Evolutionary conservation across 2,329 filamentous ascomycete genomes (phyloP).

Genomic region (Colletotrichum cuscutae): DNA sequence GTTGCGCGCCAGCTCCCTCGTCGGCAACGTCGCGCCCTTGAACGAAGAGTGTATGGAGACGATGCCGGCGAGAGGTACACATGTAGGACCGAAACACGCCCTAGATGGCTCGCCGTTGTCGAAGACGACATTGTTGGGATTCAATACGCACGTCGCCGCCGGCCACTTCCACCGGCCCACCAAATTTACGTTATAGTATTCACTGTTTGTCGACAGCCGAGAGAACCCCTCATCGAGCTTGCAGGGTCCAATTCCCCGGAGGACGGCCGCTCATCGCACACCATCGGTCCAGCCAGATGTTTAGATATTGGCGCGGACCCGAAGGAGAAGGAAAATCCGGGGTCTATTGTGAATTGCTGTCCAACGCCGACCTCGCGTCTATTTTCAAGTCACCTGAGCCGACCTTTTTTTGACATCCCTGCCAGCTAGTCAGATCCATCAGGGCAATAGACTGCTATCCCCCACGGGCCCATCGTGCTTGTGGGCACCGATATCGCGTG

Average conservation of each 20-base stretch:
- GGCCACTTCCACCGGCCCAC: constrained; percentile 21
- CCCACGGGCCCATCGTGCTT: constrained; percentile 29
- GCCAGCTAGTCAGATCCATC: background rate
- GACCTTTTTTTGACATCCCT: constrained; percentile 24
- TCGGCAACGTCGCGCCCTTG: background rate
- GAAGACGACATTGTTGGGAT: constrained; percentile 5
- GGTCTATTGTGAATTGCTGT: constrained; percentile 20
- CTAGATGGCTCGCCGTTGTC: background rate
- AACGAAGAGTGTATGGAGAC: background rate
- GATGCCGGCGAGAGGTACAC: background rate
- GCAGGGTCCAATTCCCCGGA: constrained; percentile 12
- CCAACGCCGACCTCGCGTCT: constrained; percentile 16
- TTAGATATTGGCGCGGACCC: background rate
- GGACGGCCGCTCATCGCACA: constrained; percentile 23
- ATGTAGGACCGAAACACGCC: background rate
- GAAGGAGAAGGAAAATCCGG: constrained; percentile 25
- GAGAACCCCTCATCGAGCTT: background rate
- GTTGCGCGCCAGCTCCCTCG: background rate
- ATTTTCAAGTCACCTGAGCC: constrained; percentile 33
- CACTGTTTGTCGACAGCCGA: background rate
- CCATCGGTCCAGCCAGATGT: constrained; percentile 20
- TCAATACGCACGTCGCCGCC: constrained; percentile 18
- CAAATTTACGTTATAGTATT: constrained; percentile 32
- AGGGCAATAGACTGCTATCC: background rate
- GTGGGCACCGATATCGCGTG: constrained; percentile 28